Percentiles rank a stretch among this genome's conserved stretches.
Conservation (phyloP, 2,329 filamentous ascomycete species). For the Drechslera avenae region DNA sequence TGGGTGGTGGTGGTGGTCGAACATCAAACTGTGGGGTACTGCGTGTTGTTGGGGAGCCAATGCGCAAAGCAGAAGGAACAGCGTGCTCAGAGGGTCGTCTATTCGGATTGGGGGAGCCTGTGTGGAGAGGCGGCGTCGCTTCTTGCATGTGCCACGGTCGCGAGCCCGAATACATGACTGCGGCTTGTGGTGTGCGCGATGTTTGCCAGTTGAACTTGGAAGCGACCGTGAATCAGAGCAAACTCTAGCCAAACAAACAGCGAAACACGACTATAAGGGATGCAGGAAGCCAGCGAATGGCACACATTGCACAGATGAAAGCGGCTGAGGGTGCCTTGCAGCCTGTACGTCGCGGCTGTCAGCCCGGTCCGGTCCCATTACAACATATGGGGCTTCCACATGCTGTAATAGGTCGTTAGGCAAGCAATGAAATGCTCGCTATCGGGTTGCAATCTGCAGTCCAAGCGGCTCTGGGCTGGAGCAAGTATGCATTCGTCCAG, state of each 20-base stretch:
- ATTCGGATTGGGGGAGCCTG: conserved; percentile 32
- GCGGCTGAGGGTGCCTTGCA: conserved; percentile 23
- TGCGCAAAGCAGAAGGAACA: conserved; percentile 39
- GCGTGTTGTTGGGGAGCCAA: conserved; percentile 35
- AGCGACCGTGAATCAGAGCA: background rate
- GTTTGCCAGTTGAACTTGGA: background rate
- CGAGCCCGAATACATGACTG: no score
- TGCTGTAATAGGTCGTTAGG: background rate
- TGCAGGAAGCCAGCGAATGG: background rate
- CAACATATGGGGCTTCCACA: conserved; percentile 12
- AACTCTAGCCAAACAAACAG: background rate
- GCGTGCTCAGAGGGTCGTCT: conserved; percentile 26
- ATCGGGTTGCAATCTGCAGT: background rate
- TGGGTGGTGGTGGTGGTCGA: conserved; percentile 33
- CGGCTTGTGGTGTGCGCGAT: background rate
- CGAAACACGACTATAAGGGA: background rate
- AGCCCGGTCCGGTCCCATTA: conserved; percentile 21
- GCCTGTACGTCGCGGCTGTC: conserved; percentile 20
- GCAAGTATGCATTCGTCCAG: background rate
- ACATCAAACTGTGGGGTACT: conserved; percentile 16
- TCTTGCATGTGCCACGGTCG: conserved; percentile 26
- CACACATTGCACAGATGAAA: conserved; percentile 4
- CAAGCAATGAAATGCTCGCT: background rate
- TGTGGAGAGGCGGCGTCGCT: conserved; percentile 38
- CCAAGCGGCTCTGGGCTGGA: background rate